A percentile compares a stretch with the other conserved stretches of the same genome.
Evolutionary conservation across 805 yeast species (phyloP).

Genomic region (Zygosaccharomyces gambellarensis): DNA sequence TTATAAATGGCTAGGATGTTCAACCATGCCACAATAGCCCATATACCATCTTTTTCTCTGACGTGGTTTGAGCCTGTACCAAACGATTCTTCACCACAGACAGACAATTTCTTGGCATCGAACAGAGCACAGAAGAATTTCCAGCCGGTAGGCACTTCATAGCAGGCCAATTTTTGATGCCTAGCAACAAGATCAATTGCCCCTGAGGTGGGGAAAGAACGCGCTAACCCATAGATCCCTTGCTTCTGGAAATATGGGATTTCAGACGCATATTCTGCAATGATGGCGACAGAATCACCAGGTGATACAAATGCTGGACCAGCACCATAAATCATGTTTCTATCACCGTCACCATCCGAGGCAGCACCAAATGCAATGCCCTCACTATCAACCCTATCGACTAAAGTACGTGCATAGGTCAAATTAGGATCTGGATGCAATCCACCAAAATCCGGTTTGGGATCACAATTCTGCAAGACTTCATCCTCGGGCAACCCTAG

Average conservation of each 20-base stretch:
- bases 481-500: slow-evolving; percentile 63
- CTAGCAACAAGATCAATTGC: slow-evolving; percentile 91
- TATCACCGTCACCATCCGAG: slow-evolving; percentile 98
- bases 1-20: slow-evolving; percentile 86
- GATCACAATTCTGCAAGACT: slow-evolving; percentile 72
- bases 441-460: slow-evolving; percentile 92
- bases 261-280: slow-evolving; percentile 84
- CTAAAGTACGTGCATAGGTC: slow-evolving; percentile 87
- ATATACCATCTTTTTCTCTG: slow-evolving; percentile 94
- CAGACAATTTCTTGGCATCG: slow-evolving; percentile 87
- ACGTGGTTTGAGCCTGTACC: slow-evolving; percentile 98
- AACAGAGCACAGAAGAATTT: slow-evolving; percentile 94
- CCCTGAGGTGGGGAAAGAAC: slow-evolving; percentile 96
- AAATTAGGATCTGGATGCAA: slow-evolving; percentile 97
- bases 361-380: slow-evolving; percentile 94
- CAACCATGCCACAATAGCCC: slow-evolving; percentile 98
- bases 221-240: slow-evolving; percentile 89
- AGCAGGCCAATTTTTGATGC: slow-evolving; percentile 63
- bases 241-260: slow-evolving; percentile 88
- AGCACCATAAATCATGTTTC: slow-evolving; percentile 97
- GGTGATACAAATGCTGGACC: slow-evolving; percentile 88
- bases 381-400: slow-evolving; percentile 75
- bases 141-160: slow-evolving; percentile 99
- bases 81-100: slow-evolving; percentile 97
- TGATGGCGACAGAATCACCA: slow-evolving; percentile 96